A percentile compares a stretch with the other conserved stretches of the same genome.
These are phyloP conservation scores for Candida verbasci DNA, from an alignment of 805 yeast species.

Conservation along the genomic window DNA sequence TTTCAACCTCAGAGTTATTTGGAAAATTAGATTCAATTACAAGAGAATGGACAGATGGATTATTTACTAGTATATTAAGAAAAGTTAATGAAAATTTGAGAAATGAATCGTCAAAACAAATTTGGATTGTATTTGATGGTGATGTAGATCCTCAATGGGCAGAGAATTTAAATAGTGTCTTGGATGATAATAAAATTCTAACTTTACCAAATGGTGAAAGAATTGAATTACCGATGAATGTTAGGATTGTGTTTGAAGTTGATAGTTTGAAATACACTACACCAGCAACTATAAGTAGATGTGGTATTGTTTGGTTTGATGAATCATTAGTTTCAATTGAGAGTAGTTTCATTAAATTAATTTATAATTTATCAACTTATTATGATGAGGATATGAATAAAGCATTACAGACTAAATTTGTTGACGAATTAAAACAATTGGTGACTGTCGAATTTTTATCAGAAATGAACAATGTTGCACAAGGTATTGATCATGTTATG, in stretches of 20 bases:
- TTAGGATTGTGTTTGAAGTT: constrained; percentile 73
- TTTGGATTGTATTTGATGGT: constrained; percentile 88
- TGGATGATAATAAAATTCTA: constrained; percentile 79
- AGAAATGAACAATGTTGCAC: constrained; percentile 21
- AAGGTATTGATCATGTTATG: constrained; percentile 47
- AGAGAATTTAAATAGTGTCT: constrained; percentile 82
- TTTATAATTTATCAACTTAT: constrained; percentile 15
- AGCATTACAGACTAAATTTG: constrained; percentile 12
- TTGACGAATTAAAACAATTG: constrained; percentile 2
- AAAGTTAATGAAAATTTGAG: constrained; percentile 49
- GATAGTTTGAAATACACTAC: constrained; percentile 65
- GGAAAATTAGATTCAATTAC: constrained; percentile 74
- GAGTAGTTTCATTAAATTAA: constrained; percentile 12
- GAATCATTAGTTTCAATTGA: constrained; percentile 16
- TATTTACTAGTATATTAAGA: constrained; percentile 66
- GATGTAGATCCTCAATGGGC: constrained; percentile 94
- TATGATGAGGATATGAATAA: constrained; percentile 3
- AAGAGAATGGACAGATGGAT: constrained; percentile 89
- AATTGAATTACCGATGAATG: constrained; percentile 56
- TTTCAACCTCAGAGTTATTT: constrained; percentile 60
- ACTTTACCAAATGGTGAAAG: constrained; percentile 92
- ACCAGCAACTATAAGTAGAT: constrained; percentile 87
- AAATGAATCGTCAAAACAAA: constrained; percentile 51
- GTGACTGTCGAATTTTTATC: constrained; percentile 10
- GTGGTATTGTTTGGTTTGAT: constrained; percentile 84